A percentile compares a stretch with the other conserved stretches of the same genome.
These are phyloP conservation scores for Irpex sp. DNA, from an alignment of 1,284 basidiomycete genomes.

Conservation along the genomic window DNA sequence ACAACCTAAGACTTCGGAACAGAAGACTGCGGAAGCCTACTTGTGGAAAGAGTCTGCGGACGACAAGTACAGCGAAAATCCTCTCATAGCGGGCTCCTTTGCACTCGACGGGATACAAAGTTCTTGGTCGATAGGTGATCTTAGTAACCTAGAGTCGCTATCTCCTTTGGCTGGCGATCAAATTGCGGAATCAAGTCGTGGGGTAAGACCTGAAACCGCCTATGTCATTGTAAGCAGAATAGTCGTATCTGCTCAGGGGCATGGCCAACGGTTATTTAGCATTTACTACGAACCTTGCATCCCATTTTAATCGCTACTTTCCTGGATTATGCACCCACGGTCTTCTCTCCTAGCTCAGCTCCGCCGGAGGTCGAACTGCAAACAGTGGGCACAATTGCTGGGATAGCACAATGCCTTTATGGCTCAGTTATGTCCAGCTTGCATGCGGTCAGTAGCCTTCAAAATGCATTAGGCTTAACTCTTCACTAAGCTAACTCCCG, in stretches of 20 bases:
- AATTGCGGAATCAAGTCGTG: slow-evolving; percentile 1
- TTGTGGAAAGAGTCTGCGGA: neutral
- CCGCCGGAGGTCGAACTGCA: slow-evolving; percentile 58
- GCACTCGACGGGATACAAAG: neutral
- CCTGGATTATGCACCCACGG: slow-evolving; percentile 78
- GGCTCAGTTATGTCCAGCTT: slow-evolving; percentile 23
- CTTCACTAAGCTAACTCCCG: neutral
- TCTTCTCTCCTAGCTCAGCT: slow-evolving; percentile 60
- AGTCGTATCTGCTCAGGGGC: neutral
- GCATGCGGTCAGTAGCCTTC: neutral
- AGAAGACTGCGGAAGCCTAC: neutral
- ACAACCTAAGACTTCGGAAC: neutral
- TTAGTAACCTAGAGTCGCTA: neutral
- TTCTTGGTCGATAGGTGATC: neutral
- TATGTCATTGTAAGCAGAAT: slow-evolving; percentile 16
- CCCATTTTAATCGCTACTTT: slow-evolving; percentile 76
- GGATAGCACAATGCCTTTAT: slow-evolving; percentile 67
- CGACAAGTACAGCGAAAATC: neutral
- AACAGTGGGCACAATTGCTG: slow-evolving; percentile 55
- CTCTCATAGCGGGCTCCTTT: neutral
- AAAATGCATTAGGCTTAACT: neutral
- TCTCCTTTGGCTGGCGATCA: neutral
- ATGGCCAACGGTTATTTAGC: slow-evolving; percentile 20
- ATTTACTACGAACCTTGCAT: slow-evolving; percentile 54
- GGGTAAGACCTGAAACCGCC: slow-evolving; percentile 11